Evolutionary conservation across 2,329 filamentous ascomycete genomes (phyloP), one percentile per base, ranked within the genome.

Genomic region (Alternaria alternata): DNA sequence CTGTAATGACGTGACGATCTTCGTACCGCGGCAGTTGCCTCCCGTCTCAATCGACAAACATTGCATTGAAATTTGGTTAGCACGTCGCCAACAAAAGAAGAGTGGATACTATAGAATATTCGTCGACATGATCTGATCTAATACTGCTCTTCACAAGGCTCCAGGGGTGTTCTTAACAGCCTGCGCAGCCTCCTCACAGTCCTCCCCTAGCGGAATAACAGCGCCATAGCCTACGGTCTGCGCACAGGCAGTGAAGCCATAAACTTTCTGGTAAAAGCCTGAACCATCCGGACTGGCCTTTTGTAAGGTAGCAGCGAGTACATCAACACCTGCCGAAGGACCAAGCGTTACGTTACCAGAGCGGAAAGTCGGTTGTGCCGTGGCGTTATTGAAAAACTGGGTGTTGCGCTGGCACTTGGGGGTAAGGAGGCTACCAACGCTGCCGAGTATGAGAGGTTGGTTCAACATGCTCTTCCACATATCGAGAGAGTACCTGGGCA

Each of bases 161-260:
- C 57, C 57, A 30, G 57, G 57, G 5, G 52, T 56, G 14, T 52
- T 61, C 11, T 34, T 43, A 1, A 61, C 48, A 7, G 38, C 43
- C 36, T 28, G 30, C 16, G 62, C 62, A 47, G 62, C 59, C 38
- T 16, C 41, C 44, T 62, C 59, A n/a, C 62, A 64, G 8, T 64
- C 53, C 44, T 64, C 59, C n/a, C 59, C 62, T 9, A 48, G 30
- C 4, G 55, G 54, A 34, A 62, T 41, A 39, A 62, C 32, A 12
- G 52, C 47, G 7, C 52, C 51, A 32, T 60, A 63, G 16, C 63
- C 63, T 4, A 65, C 60, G 24, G 56, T 41, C 57, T 65, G 63
- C 22, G 42, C 57, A 22, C 63, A 65, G 6, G 53, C 60, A 16
- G 63, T 53, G n/a, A 65, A 63, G 3, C 63, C 63, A 18, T 51